Evolutionary conservation across 805 yeast species (phyloP).

Genomic region (Metschnikowia drakensbergensis): DNA sequence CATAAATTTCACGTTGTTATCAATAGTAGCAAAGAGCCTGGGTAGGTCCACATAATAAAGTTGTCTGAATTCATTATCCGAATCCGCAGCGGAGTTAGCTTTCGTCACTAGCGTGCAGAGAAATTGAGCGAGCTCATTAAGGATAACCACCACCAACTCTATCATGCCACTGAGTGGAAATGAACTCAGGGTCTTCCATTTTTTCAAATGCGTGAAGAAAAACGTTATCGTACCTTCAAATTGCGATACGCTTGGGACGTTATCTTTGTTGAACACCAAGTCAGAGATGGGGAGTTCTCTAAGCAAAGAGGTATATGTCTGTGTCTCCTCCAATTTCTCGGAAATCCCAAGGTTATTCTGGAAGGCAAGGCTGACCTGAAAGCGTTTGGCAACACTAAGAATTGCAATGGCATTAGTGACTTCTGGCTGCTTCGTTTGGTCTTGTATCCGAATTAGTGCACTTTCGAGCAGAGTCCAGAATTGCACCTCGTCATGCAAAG

Average conservation of each 20-base stretch:
- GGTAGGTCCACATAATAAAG: slow-evolving; percentile 12
- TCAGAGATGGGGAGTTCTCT: slow-evolving; percentile 68
- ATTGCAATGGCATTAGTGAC: slow-evolving; percentile 56
- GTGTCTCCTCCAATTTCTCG: slow-evolving; percentile 49
- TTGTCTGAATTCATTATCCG: slow-evolving; percentile 6
- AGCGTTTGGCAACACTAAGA: slow-evolving; percentile 67
- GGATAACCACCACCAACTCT: slow-evolving; percentile 59
- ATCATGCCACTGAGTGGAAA: slow-evolving; percentile 68
- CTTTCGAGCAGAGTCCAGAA: slow-evolving; percentile 76
- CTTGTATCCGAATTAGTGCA: slow-evolving; percentile 51
- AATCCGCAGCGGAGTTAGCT: slow-evolving; percentile 38
- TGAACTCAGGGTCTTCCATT: slow-evolving; percentile 46
- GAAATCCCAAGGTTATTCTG: slow-evolving; percentile 65
- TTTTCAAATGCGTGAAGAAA: slow-evolving; percentile 62
- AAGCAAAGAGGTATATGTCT: slow-evolving; percentile 57
- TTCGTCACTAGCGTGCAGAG: slow-evolving; percentile 37
- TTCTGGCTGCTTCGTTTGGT: slow-evolving; percentile 54
- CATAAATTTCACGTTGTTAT: slow-evolving; percentile 58
- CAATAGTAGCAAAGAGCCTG: slow-evolving; percentile 49
- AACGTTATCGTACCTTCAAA: slow-evolving; percentile 43
- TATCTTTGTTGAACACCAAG: slow-evolving; percentile 27
- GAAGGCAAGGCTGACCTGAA: slow-evolving; percentile 72
- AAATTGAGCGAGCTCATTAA: slow-evolving; percentile 51
- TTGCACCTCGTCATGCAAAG: slow-evolving; percentile 58
- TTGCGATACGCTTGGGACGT: slow-evolving; percentile 30